phyloP scores from a whole-genome alignment of 495 filamentous ascomycete species.

The Rhypophila decipiens region DNA sequence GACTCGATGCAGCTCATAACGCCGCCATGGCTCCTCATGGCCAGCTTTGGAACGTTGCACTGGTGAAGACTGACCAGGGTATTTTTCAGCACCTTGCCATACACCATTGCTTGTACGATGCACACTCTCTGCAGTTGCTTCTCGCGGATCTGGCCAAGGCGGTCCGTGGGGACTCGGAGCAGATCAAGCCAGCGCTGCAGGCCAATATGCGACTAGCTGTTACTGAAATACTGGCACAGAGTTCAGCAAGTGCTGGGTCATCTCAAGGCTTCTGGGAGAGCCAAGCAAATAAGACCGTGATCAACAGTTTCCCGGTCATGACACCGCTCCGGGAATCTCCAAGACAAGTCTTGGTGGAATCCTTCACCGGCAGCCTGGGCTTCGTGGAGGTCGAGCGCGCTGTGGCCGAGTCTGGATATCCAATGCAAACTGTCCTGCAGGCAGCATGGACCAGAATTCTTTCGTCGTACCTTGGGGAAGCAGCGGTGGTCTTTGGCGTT shows the following conservation, averaged over 20 bases:
- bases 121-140: constrained; percentile 55
- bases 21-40: constrained; percentile 9
- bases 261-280: constrained; percentile 56
- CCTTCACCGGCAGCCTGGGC: constrained; percentile 30
- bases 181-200: constrained; percentile 34
- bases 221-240: too few relatives aligned
- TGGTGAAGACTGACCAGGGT: constrained; percentile 11
- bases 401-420: constrained; percentile 50
- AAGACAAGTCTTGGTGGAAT: constrained; percentile 30
- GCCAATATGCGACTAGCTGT: too few relatives aligned
- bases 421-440: constrained; percentile 64
- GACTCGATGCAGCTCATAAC: constrained; percentile 4
- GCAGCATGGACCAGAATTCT: constrained; percentile 69
- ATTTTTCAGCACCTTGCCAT: constrained; percentile 42
- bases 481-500: constrained; percentile 61
- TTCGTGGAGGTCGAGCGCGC: constrained; percentile 42
- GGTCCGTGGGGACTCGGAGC: constrained; percentile 1
- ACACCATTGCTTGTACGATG: constrained; percentile 79
- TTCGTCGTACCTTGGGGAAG: constrained; percentile 64
- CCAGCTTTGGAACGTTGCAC: constrained; percentile 25
- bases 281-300: constrained; percentile 42
- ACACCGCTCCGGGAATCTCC: constrained; percentile 48
- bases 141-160: constrained; percentile 46
- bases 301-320: constrained; percentile 63
- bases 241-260: too few relatives aligned